Evolutionary conservation across 805 yeast genomes (phyloP), one percentile per base, ranked within the genome.

Genomic region (Cyberlindnera subsufficiens): DNA sequence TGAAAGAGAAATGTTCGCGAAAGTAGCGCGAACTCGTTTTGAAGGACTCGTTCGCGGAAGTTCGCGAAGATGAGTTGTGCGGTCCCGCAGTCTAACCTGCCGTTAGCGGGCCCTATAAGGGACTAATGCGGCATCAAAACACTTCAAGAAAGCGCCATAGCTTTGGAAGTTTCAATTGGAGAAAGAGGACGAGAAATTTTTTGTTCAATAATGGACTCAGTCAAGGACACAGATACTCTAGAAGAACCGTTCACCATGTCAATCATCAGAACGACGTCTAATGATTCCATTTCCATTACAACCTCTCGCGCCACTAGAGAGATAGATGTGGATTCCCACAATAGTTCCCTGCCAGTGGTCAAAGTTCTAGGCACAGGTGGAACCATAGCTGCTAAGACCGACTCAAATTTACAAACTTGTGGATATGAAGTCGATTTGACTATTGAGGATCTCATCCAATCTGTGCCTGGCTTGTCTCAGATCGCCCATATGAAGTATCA

Each of bases 361-460:
- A 77, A 75, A 49, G 73, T 77, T 29, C 57, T 76, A 16, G 82
- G 80, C 5, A 77, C 81, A 2, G 82, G 82, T 30, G 82, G 82
- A 29, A 77, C 82, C 9, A 77, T 77, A 46, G 81, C 81, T 1
- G 72, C 80, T 1, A 74, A 74, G 50, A 79, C 77, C 3, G 56
- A 65, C 6, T 55, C 66, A 14, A 61, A 72, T 6, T 62, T 74
- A 3, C 71, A 72, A 39, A 75, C 80, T 7, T 77, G 78, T 4
- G 80, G 79, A 6, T 77, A 77, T 54, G 66, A 71, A 34, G 80
- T 77, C 1, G 81, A 74, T 50, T 60, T 76, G 43, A 70, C 78
- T 19, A 65, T 71, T 37, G 80, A 77, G 50, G 80, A 77, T 42
- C 62, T 77, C 50, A 59, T 80, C 39, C 63, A 66, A 30, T 60